Percentiles rank a stretch among this genome's conserved stretches.
phyloP scores from a whole-genome alignment of 306 rosid species.

The Cicer cuneatum region DNA sequence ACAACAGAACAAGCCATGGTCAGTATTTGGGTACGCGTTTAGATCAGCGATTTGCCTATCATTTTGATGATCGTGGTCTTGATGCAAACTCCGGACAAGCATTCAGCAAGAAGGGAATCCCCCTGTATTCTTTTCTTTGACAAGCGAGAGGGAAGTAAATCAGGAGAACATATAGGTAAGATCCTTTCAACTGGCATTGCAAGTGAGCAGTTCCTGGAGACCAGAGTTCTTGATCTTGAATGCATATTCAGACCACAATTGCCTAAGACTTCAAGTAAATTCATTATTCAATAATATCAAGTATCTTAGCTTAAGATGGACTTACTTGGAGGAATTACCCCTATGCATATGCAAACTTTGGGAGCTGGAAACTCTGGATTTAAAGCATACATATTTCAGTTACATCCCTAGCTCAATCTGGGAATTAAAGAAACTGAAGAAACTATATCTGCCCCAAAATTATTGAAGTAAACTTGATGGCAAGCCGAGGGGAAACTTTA shows the following conservation, averaged over 20 bases:
- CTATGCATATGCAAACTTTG: conserved; percentile 37
- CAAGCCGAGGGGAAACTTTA: conserved; percentile 22
- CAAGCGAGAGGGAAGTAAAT: conserved; percentile 46
- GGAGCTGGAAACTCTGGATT: conserved; percentile 50
- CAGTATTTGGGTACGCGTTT: conserved; percentile 8
- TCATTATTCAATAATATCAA: conserved; percentile 19
- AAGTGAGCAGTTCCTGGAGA: conserved; percentile 36
- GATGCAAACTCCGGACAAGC: neutral
- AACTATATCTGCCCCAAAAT: conserved; percentile 41
- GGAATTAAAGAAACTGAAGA: conserved; percentile 44
- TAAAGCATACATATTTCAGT: conserved; percentile 47
- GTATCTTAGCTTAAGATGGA: conserved; percentile 52
- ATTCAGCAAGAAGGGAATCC: conserved; percentile 19
- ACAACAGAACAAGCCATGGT: neutral
- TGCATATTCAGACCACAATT: conserved; percentile 49
- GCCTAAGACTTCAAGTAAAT: conserved; percentile 37
- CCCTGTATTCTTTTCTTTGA: conserved; percentile 45
- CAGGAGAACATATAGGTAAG: conserved; percentile 43
- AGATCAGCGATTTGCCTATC: conserved; percentile 27
- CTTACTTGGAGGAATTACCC: conserved; percentile 48
- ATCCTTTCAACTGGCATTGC: conserved; percentile 37
- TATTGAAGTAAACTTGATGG: conserved; percentile 31
- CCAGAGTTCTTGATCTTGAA: conserved; percentile 43
- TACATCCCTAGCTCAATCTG: conserved; percentile 47
- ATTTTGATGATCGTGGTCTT: conserved; percentile 24